A percentile compares a stretch with the other conserved stretches of the same genome.
Conservation (phyloP, 345 rosid genomes). For the Hibiscus tridactylites region DNA sequence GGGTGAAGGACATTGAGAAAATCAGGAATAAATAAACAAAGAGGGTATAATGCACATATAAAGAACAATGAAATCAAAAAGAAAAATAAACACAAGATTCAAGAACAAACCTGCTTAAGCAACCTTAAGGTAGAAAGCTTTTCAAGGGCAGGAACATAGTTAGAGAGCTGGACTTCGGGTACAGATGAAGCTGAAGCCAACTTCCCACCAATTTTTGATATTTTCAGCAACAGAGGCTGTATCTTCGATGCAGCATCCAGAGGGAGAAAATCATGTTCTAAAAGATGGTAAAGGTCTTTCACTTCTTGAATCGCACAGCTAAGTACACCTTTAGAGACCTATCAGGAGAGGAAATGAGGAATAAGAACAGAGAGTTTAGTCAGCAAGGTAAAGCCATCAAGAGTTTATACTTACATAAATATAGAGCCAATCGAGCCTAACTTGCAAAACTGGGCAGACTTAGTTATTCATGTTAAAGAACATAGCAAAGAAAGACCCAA, state of each 20-base stretch:
- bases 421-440: background rate
- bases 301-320: constrained; percentile 94
- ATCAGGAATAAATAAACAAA: background rate
- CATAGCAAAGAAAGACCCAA: background rate
- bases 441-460: background rate
- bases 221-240: constrained; percentile 64
- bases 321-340: constrained; percentile 89
- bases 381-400: background rate
- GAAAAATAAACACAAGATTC: background rate
- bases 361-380: background rate
- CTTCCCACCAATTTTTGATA: constrained; percentile 87
- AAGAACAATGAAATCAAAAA: background rate
- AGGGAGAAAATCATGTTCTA: constrained; percentile 88
- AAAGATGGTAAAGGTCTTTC: constrained; percentile 80
- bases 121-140: constrained; percentile 80
- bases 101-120: constrained; percentile 73
- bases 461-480: background rate
- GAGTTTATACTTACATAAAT: background rate
- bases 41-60: background rate
- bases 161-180: constrained; percentile 78
- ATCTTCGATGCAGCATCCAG: constrained; percentile 75
- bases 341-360: background rate
- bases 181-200: constrained; percentile 84
- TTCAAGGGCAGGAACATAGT: constrained; percentile 77
- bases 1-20: background rate